Conservation (phyloP, 1,139 yeast genomes). For the Debaryomyces udenii region DNA sequence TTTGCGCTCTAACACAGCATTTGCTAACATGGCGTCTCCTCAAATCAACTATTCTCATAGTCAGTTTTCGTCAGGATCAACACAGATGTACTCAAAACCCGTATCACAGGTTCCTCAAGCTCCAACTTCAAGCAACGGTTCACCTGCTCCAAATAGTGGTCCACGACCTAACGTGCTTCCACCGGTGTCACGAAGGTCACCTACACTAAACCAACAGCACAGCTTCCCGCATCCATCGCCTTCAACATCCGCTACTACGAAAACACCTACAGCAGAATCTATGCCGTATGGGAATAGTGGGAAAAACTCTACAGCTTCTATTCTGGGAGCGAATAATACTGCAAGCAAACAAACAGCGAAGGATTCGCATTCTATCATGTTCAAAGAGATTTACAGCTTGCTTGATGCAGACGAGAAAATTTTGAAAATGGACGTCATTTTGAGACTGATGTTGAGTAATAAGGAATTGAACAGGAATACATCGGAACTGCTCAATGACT, state of each 20-base stretch:
- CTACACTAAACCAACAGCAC: conserved; percentile 8
- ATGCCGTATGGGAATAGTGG: not conserved
- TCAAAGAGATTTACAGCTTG: conserved; percentile 39
- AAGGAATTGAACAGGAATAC: conserved; percentile 24
- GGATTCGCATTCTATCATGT: conserved; percentile 21
- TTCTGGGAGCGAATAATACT: not conserved
- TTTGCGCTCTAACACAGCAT: conserved; percentile 17
- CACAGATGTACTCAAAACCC: conserved; percentile 1
- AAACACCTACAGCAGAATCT: conserved; percentile 1
- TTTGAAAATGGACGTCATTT: conserved; percentile 43
- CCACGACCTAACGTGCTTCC: conserved; percentile 4
- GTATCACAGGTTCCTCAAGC: conserved; percentile 1
- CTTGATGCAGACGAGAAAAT: conserved; percentile 43
- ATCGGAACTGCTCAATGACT: conserved; percentile 35
- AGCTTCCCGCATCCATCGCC: conserved; percentile 3
- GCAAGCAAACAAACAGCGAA: not conserved
- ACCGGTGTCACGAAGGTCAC: conserved; percentile 2
- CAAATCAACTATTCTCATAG: conserved; percentile 3
- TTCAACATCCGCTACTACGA: conserved; percentile 6
- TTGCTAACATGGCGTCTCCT: conserved; percentile 11
- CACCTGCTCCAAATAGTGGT: conserved; percentile 4
- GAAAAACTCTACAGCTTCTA: not conserved
- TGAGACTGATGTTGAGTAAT: conserved; percentile 41
- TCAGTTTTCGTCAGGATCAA: conserved; percentile 5
- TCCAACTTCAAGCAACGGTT: not conserved